Conservation (phyloP, 106 monocot species). For the Chionographis japonica region DNA sequence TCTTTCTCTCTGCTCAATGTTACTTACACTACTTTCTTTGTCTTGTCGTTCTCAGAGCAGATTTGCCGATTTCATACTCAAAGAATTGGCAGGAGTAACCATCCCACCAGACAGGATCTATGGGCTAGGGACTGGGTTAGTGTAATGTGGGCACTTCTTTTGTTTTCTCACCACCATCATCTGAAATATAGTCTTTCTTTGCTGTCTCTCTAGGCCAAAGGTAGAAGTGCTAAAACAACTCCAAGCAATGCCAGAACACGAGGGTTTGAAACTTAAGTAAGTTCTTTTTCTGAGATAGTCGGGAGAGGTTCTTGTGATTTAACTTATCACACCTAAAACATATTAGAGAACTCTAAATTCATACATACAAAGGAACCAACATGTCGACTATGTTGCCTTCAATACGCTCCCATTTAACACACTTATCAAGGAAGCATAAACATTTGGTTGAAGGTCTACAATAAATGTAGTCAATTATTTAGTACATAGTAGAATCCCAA, state of each 20-base stretch:
- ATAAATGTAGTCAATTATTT: no score
- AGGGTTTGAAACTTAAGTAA: slow-evolving; percentile 82
- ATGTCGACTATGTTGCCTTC: no score
- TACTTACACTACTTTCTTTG: not conserved
- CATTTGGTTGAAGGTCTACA: no score
- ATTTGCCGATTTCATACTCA: slow-evolving; percentile 86
- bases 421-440: no score
- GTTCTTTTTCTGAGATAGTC: slow-evolving; percentile 5
- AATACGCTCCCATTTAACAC: no score
- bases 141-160: slow-evolving; percentile 8
- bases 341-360: no score
- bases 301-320: not conserved
- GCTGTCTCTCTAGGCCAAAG: slow-evolving; percentile 60
- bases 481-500: no score
- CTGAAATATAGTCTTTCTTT: not conserved
- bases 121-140: slow-evolving; percentile 91
- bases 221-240: slow-evolving; percentile 80
- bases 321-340: no score
- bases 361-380: no score
- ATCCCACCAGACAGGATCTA: slow-evolving; percentile 83
- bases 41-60: slow-evolving; percentile 46
- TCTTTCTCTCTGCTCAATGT: not conserved
- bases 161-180: not conserved
- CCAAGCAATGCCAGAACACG: slow-evolving; percentile 67
- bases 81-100: slow-evolving; percentile 72